Percentiles rank a stretch among this genome's conserved stretches.
phyloP scores from a whole-genome alignment of 2,329 filamentous ascomycete genomes.

The Malbranchea cinnamomea region DNA sequence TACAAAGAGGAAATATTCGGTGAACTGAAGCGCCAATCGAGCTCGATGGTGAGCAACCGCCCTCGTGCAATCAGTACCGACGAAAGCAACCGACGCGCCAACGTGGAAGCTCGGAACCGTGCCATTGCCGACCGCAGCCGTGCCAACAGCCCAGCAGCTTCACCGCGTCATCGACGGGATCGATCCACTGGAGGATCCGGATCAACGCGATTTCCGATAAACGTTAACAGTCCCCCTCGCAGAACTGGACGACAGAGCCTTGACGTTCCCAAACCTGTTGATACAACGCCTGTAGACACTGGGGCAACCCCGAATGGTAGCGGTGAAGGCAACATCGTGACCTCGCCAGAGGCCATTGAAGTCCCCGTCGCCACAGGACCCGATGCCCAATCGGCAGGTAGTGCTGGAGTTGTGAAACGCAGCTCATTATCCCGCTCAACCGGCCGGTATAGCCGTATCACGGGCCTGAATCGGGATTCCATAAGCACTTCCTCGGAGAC shows the following conservation, averaged over 20 bases:
- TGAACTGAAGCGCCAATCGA: slow-evolving; percentile 66
- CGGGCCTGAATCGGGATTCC: slow-evolving; percentile 38
- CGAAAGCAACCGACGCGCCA: slow-evolving; percentile 82
- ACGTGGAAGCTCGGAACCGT: slow-evolving; percentile 85
- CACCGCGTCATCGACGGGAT: slow-evolving; percentile 55
- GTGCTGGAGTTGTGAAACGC: slow-evolving; percentile 41
- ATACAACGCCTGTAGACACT: slow-evolving; percentile 23
- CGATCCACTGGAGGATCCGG: slow-evolving; percentile 45
- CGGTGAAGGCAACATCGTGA: slow-evolving; percentile 13
- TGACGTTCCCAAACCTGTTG: slow-evolving; percentile 57
- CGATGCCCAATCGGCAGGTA: slow-evolving; percentile 14
- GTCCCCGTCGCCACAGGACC: slow-evolving; percentile 16
- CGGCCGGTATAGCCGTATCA: slow-evolving; percentile 34
- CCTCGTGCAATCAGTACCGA: slow-evolving; percentile 85
- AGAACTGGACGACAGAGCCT: slow-evolving; percentile 49
- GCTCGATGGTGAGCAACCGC: slow-evolving; percentile 32
- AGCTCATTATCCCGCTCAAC: slow-evolving; percentile 46
- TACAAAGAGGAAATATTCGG: slow-evolving; percentile 94
- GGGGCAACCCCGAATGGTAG: slow-evolving; percentile 27
- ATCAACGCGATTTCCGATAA: slow-evolving; percentile 76
- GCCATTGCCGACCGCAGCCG: slow-evolving; percentile 59
- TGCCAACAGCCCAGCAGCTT: slow-evolving; percentile 50
- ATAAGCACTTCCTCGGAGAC: slow-evolving; percentile 12
- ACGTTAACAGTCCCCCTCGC: slow-evolving; percentile 47
- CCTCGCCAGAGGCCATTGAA: slow-evolving; percentile 12